Conservation (phyloP, 2,329 filamentous ascomycete genomes). For the Alternaria sp. region DNA sequence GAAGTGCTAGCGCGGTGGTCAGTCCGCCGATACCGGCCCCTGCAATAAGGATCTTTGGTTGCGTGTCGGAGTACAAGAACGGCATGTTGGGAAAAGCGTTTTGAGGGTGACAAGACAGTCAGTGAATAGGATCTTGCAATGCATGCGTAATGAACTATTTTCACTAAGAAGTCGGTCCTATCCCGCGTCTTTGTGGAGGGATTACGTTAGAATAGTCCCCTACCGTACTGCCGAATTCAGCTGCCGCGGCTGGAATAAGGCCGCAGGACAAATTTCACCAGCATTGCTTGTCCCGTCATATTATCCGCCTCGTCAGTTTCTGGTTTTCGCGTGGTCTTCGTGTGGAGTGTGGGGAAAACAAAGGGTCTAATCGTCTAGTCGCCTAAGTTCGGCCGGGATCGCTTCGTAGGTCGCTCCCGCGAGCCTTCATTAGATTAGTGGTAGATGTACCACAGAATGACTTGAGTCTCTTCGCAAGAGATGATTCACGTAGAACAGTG, state of each 20-base stretch:
- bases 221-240: slow-evolving; percentile 8
- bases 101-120: background rate
- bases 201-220: background rate
- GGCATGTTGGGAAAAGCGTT: background rate
- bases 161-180: background rate
- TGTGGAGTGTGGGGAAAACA: slow-evolving; percentile 1
- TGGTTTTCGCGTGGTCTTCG: background rate
- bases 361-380: background rate
- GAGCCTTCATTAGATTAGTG: background rate
- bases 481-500: background rate
- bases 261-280: background rate
- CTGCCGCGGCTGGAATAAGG: slow-evolving; percentile 7
- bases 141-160: background rate
- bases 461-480: background rate
- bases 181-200: background rate
- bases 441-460: background rate
- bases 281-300: background rate
- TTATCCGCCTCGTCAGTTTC: background rate
- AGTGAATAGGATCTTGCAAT: background rate
- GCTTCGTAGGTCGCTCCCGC: background rate
- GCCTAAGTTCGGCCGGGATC: background rate
- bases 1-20: slow-evolving; percentile 71
- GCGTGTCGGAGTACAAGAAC: slow-evolving; percentile 28
- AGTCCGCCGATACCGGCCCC: slow-evolving; percentile 76
- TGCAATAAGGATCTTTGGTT: slow-evolving; percentile 37